Percentiles rank a stretch among this genome's conserved stretches.
Conservation (phyloP, 371 early-diverging fungal genomes). For the Rhizopus stolonifer region DNA sequence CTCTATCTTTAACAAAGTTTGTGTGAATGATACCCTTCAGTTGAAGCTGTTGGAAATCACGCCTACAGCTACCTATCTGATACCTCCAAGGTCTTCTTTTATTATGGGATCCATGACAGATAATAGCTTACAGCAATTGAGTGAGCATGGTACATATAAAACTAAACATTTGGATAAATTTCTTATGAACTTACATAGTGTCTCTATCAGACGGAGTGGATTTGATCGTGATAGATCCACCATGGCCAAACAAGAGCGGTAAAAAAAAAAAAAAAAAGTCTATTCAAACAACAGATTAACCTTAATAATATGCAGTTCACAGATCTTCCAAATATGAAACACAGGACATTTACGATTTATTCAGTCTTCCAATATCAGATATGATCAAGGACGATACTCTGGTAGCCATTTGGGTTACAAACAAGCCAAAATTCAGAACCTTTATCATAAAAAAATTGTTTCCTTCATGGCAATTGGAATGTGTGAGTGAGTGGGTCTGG, state of each 20-base stretch:
- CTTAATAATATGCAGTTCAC: slow-evolving; percentile 30
- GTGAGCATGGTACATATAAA: slow-evolving; percentile 22
- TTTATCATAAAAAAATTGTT: slow-evolving; percentile 69
- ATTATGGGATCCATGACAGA: slow-evolving; percentile 39
- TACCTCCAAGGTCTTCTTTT: slow-evolving; percentile 38
- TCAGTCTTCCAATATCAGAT: slow-evolving; percentile 55
- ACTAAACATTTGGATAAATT: not conserved
- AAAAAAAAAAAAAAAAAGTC: slow-evolving; percentile 10
- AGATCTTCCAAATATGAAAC: slow-evolving; percentile 59
- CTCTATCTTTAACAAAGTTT: slow-evolving; percentile 31
- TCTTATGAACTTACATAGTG: not conserved
- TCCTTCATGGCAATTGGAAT: slow-evolving; percentile 61
- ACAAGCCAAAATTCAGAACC: slow-evolving; percentile 59
- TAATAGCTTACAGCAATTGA: slow-evolving; percentile 26
- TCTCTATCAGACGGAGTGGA: slow-evolving; percentile 44
- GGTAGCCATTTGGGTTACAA: slow-evolving; percentile 78
- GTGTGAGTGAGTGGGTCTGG: slow-evolving; percentile 68
- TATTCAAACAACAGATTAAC: no score
- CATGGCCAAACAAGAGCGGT: slow-evolving; percentile 74
- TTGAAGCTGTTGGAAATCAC: slow-evolving; percentile 17
- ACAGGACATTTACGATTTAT: slow-evolving; percentile 68
- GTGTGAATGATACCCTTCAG: slow-evolving; percentile 13
- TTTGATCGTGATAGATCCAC: slow-evolving; percentile 75
- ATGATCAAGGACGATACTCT: slow-evolving; percentile 36
- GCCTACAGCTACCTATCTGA: slow-evolving; percentile 26